A percentile compares a stretch with the other conserved stretches of the same genome.
Conservation (phyloP, 495 filamentous ascomycete genomes). For the Tuber borchii region DNA sequence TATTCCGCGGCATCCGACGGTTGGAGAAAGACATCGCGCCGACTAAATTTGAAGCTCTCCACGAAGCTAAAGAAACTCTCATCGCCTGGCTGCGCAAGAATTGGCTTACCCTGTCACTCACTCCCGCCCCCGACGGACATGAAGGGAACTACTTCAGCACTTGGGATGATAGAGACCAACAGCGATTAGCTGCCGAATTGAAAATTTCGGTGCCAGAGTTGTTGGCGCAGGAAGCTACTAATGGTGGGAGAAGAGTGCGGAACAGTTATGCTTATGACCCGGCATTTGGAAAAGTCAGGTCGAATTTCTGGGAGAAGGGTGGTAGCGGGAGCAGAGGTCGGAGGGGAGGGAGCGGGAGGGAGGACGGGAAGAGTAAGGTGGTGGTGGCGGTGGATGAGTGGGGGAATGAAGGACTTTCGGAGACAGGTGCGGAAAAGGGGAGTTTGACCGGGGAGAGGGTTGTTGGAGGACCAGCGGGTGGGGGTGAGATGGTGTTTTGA, state of each 20-base stretch:
- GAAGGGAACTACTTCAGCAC: constrained; percentile 26
- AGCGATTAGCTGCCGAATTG: constrained; percentile 14
- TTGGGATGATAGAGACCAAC: constrained; percentile 12
- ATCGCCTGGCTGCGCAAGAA: constrained; percentile 26
- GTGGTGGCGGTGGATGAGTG: neutral
- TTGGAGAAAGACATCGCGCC: constrained; percentile 2
- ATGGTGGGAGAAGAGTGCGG: neutral
- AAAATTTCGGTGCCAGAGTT: constrained; percentile 17
- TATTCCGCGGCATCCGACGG: constrained; percentile 22
- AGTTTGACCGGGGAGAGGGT: constrained; percentile 3
- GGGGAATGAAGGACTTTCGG: neutral
- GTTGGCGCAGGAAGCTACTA: constrained; percentile 8
- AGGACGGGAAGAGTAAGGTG: neutral
- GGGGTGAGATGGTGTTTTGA: constrained; percentile 6
- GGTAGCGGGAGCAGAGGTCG: neutral
- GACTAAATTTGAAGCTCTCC: constrained; percentile 8
- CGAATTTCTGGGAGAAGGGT: neutral
- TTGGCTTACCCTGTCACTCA: constrained; percentile 32
- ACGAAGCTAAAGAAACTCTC: constrained; percentile 16
- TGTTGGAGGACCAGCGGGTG: neutral
- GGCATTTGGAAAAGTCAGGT: neutral
- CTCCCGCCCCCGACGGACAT: neutral
- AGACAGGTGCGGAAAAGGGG: neutral
- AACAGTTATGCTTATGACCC: neutral
- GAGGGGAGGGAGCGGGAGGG: neutral